Conservation (phyloP, 1,284 basidiomycete genomes). For the Cryptococcus sp. region DNA sequence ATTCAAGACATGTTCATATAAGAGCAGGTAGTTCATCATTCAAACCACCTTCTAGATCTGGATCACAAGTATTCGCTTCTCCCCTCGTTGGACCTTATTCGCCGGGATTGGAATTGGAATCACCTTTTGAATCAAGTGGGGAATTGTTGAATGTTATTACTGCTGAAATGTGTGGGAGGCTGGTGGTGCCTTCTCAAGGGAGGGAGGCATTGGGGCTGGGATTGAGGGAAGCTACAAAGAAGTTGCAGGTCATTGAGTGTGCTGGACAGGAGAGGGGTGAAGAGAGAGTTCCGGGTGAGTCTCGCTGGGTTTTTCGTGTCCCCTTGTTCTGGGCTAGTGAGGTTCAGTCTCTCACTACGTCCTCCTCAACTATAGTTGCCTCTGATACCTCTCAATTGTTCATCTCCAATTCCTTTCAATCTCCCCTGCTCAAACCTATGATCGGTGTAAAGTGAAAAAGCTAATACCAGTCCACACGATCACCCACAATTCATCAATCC, state of each 20-base stretch:
- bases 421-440: too few species aligned
- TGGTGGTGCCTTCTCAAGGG: constrained; percentile 36
- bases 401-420: too few species aligned
- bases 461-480: constrained; percentile 30
- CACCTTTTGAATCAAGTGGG: constrained; percentile 5
- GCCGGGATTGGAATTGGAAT: constrained; percentile 3
- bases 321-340: too few species aligned
- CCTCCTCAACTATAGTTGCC: too few species aligned
- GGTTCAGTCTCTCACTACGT: too few species aligned
- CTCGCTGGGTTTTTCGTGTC: too few species aligned
- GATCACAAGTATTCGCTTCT: background rate
- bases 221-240: constrained; percentile 29
- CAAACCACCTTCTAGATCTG: background rate
- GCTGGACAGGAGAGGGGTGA: constrained; percentile 31
- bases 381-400: too few species aligned
- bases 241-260: constrained; percentile 21
- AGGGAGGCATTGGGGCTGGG: constrained; percentile 32
- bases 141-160: constrained; percentile 31
- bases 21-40: background rate
- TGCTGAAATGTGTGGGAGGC: constrained; percentile 22
- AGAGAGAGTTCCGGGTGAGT: constrained; percentile 34
- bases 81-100: constrained; percentile 1
- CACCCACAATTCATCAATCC: constrained; percentile 22
- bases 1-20: background rate
- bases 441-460: background rate